phyloP scores from a whole-genome alignment of 164 flowering plant genomes.

The Piper longum region DNA sequence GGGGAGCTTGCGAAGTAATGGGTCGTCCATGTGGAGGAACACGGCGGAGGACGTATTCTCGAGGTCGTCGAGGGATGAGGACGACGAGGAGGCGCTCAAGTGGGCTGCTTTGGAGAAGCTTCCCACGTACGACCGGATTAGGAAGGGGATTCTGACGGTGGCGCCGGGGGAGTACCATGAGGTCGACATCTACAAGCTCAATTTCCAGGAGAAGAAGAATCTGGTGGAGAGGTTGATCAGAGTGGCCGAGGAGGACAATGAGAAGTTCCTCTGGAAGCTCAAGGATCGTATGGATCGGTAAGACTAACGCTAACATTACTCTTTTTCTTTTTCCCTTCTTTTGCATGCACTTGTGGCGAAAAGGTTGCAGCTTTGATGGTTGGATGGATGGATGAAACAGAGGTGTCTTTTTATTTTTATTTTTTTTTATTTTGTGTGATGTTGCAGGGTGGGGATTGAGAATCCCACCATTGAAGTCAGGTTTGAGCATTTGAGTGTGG shows the following conservation, averaged over 20 bases:
- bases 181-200: slow-evolving; percentile 38
- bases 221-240: slow-evolving; percentile 47
- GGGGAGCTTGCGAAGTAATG: slow-evolving; percentile 24
- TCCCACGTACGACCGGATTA: slow-evolving; percentile 52
- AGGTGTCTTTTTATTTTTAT: no score
- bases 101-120: slow-evolving; percentile 79
- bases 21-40: slow-evolving; percentile 36
- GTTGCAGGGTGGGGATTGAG: slow-evolving; percentile 29
- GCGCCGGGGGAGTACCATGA: slow-evolving; percentile 27
- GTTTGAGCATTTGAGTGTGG: slow-evolving; percentile 27
- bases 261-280: slow-evolving; percentile 57
- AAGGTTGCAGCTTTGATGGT: not conserved
- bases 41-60: slow-evolving; percentile 32
- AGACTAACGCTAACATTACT: not conserved
- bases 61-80: slow-evolving; percentile 33
- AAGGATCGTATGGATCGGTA: slow-evolving; percentile 53
- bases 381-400: not conserved
- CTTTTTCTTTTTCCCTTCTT: not conserved
- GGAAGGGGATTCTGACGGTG: slow-evolving; percentile 45
- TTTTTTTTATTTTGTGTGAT: no score
- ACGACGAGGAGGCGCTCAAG: slow-evolving; percentile 71
- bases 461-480: slow-evolving; percentile 30
- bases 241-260: slow-evolving; percentile 65
- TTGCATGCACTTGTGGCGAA: no score
- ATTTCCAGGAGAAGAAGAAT: slow-evolving; percentile 30